Base-by-base conservation (phyloP, 768 basidiomycete species). In the Boletus insuetus region DNA sequence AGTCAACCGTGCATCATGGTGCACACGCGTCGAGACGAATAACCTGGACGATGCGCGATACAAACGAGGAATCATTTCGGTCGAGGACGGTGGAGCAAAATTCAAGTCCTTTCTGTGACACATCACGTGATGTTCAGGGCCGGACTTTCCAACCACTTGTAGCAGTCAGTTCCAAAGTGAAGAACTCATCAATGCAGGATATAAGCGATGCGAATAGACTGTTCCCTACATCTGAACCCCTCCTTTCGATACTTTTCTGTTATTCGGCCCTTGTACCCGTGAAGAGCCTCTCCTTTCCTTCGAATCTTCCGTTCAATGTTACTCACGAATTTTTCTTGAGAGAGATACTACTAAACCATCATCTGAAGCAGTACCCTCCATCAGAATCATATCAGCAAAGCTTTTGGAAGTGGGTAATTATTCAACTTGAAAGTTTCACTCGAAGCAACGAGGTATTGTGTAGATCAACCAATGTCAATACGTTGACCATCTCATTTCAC, bases 391-490 rank as follows among this genome's bases (percentile, higher is more conserved):
- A 86, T 58, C 87, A 87, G 57, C 73, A 73, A 46, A 56, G 66
- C 3, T 92, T 90, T 65, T 91, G 88, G 88, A 91, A 91, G 70
- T 86, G 85, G 81, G 75, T 74, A 1, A 79, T 91, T 19, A 63
- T 67, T 20, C 66, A 74, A 37, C 72, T 91, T 37, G 89, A 90
- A 68, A 62, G 22, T 13, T 51, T 79, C 56, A 51, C 64, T 16
- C 55, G 55, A 45, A 51, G 60, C 19, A 69, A 74, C n/a, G 80
- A 86, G 77, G 85, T 78, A 76, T 60, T 78, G 71, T 47, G 31
- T 6, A 17, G 19, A 44, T 54, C 34, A 38, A 48, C 26, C 13
- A 0, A 8, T 39, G 38, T n/a, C 10, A 19, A 39, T 17, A 6
- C 13, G 10, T 11, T 35, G 12, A 31, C 19, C 17, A 13, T 35